Conservation (phyloP, 441 rosid species). For the Pelargonium australe region DNA sequence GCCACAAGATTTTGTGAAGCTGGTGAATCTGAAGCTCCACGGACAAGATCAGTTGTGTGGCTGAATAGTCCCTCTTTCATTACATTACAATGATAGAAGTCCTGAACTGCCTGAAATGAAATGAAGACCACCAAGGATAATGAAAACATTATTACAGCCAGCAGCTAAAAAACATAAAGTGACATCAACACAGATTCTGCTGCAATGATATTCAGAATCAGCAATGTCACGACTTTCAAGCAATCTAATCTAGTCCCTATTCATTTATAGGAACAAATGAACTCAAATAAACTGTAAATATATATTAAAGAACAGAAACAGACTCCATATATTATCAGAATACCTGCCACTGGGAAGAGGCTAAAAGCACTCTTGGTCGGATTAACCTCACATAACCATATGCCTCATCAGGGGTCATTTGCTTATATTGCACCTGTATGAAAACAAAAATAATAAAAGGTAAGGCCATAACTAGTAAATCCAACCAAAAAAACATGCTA, state of each 20-base stretch:
- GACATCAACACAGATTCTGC: not conserved
- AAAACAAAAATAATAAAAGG: slow-evolving; percentile 8
- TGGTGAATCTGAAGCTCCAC: slow-evolving; percentile 28
- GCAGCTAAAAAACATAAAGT: not conserved
- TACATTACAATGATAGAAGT: slow-evolving; percentile 51
- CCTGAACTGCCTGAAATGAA: slow-evolving; percentile 66
- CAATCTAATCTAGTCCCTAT: not conserved
- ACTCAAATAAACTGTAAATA: not conserved
- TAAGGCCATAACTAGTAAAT: slow-evolving; percentile 5
- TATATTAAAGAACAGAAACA: not conserved
- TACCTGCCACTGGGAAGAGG: slow-evolving; percentile 90
- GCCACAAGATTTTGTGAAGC: slow-evolving; percentile 39
- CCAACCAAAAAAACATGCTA: not conserved
- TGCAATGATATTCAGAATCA: not conserved
- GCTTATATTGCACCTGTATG: slow-evolving; percentile 61
- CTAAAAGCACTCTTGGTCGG: slow-evolving; percentile 86
- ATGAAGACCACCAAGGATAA: not conserved
- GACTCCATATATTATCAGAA: not conserved
- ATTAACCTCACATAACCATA: slow-evolving; percentile 69
- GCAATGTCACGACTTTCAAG: not conserved
- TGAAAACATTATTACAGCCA: not conserved
- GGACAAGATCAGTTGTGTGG: slow-evolving; percentile 23
- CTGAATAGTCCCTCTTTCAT: slow-evolving; percentile 22
- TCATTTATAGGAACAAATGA: not conserved
- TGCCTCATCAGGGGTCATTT: slow-evolving; percentile 82